Evolutionary conservation across 352 stramenopile genomes (phyloP).

Genomic region (Phytophthora constricta): DNA sequence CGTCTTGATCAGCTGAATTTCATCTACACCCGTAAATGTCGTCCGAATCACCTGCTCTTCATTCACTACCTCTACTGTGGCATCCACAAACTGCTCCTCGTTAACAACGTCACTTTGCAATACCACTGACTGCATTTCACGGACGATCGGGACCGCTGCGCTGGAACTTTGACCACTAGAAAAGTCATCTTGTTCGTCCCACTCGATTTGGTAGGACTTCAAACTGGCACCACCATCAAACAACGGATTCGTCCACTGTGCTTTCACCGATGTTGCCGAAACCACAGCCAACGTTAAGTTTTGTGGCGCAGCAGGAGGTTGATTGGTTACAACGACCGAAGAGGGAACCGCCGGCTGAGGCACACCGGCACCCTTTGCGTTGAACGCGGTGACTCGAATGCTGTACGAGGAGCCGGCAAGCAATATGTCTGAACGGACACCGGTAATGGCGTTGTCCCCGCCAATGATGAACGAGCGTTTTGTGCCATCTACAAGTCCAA

Average conservation of each 20-base stretch:
- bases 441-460: conserved; percentile 92
- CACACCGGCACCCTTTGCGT: conserved; percentile 66
- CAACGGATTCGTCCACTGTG: conserved; percentile 86
- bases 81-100: conserved; percentile 94
- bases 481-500: conserved; percentile 54
- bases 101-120: conserved; percentile 85
- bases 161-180: conserved; percentile 70
- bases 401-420: conserved; percentile 77
- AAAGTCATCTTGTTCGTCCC: conserved; percentile 84
- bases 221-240: conserved; percentile 92
- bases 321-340: conserved; percentile 59
- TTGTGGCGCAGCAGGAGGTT: conserved; percentile 64
- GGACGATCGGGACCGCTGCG: conserved; percentile 85
- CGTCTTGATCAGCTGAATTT: conserved; percentile 89
- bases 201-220: conserved; percentile 77
- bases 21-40: conserved; percentile 82
- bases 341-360: conserved; percentile 50
- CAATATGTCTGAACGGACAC: conserved; percentile 86
- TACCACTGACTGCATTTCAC: conserved; percentile 91
- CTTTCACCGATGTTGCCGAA: conserved; percentile 77
- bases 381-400: conserved; percentile 81
- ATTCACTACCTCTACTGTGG: conserved; percentile 95
- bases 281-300: conserved; percentile 62
- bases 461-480: conserved; percentile 89
- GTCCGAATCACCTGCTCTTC: conserved; percentile 96